Percentiles rank a stretch among this genome's conserved stretches.
Evolutionary conservation across 2,329 filamentous ascomycete genomes (phyloP).

Genomic region (Didymosphaeria variabile): DNA sequence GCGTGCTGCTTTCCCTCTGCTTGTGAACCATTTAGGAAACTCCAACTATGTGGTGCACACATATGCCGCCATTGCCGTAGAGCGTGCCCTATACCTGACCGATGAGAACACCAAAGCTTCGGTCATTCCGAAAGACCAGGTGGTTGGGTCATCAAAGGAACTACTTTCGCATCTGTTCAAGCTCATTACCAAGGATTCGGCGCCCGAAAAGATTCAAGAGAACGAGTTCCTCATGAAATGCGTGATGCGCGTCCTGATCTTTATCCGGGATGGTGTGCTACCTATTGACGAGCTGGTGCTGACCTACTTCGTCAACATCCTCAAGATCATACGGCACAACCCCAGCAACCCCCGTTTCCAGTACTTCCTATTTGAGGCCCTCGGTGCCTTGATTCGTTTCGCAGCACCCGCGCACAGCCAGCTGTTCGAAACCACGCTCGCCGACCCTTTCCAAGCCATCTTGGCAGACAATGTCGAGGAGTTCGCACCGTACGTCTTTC

Average conservation of each 20-base stretch:
- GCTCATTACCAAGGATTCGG: constrained; percentile 83
- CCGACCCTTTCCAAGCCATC: constrained; percentile 82
- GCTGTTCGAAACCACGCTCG: constrained; percentile 81
- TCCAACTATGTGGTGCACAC: constrained; percentile 97
- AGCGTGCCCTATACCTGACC: constrained; percentile 85
- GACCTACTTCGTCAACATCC: constrained; percentile 85
- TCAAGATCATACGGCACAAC: constrained; percentile 89
- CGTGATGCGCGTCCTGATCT: constrained; percentile 95
- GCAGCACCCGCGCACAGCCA: constrained; percentile 73
- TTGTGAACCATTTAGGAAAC: constrained; percentile 90
- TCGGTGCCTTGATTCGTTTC: constrained; percentile 87
- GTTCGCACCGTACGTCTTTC: constrained; percentile 96
- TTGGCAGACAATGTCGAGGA: constrained; percentile 87
- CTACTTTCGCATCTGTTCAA: constrained; percentile 90
- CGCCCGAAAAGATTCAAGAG: constrained; percentile 93
- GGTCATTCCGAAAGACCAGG: constrained; percentile 80
- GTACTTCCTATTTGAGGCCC: constrained; percentile 96
- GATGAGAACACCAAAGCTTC: constrained; percentile 74
- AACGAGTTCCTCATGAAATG: constrained; percentile 99
- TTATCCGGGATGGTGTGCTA: constrained; percentile 83
- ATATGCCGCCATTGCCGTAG: constrained; percentile 96
- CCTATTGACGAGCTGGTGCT: constrained; percentile 81
- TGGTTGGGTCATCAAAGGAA: constrained; percentile 84
- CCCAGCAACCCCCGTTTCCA: constrained; percentile 98
- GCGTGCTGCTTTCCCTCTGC: constrained; percentile 85